Base-by-base conservation (phyloP, 1,284 basidiomycete species). In the Malassezia caprae region DNA sequence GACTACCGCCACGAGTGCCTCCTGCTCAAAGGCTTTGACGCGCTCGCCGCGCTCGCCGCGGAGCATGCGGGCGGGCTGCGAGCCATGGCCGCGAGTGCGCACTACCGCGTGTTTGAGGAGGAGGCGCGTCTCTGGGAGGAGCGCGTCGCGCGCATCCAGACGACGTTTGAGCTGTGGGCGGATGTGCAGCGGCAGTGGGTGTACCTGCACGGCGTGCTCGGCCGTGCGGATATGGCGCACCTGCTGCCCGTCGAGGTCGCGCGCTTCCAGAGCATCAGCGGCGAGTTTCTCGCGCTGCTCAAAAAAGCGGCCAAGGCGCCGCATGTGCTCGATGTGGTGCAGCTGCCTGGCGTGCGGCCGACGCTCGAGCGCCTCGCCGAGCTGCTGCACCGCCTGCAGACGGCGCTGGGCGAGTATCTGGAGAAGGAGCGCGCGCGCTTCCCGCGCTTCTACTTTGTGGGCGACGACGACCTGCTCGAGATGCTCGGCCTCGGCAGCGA, bases 131-230 rank as follows among this genome's bases (percentile, higher is more conserved):
- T 75, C 2, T 78, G 77, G 77, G 74, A 75, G 42, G 77, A 77
- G 32, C 57, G 68, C 13, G 61, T 74, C 12, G 65, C 66, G 34
- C 68, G 69, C 52, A 63, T 74, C 51, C 67, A 68, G 42, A 89
- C 94, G 26, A 81, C 98, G 13, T 99, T 99, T 73, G 91, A 98
- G 76, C 86, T 96, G 34, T 98, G 94, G 94, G 94, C 96, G 65
- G 94, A 98, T 64, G 94, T 99, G 13, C 96, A 99, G 71, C 83
- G 94, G 4, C 94, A 98, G 78, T 99, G 94, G 94, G 94, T 99
- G 1, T 99, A 99, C 73, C 81, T 99, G 50, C 93, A 98, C 55
- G 94, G 94, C 49, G 96, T 99, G 70, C 99, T 99, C 77, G 89
- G 90, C n/a, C 96, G 90, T 93, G 82, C 96, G 90, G 76, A 71